phyloP scores from a whole-genome alignment of 495 filamentous ascomycete species.

The Copromyces sp. region DNA sequence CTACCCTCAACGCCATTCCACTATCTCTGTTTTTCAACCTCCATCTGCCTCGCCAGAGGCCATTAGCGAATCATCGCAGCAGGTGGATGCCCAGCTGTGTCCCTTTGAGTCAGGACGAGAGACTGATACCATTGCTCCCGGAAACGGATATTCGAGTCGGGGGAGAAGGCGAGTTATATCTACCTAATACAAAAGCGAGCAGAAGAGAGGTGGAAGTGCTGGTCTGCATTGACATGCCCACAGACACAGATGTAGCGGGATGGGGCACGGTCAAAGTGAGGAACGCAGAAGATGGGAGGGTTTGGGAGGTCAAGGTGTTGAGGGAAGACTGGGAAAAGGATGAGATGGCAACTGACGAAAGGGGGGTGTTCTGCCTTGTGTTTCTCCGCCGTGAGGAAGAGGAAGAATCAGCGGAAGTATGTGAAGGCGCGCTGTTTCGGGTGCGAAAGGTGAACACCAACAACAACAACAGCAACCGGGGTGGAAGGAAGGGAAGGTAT shows the following conservation, averaged over 20 bases:
- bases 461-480: neutral
- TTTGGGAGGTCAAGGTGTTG: neutral
- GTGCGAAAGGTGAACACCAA: neutral
- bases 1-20: conserved; percentile 14
- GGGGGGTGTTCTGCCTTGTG: neutral
- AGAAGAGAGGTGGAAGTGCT: conserved; percentile 10
- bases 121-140: neutral
- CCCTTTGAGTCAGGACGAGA: conserved; percentile 6
- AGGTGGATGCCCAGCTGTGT: conserved; percentile 13
- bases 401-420: accelerated
- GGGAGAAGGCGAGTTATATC: conserved; percentile 5
- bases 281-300: neutral
- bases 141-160: conserved; percentile 9
- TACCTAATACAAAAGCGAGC: conserved; percentile 16
- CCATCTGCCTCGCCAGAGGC: conserved; percentile 6
- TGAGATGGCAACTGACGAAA: neutral
- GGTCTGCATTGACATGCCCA: conserved; percentile 7
- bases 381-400: neutral
- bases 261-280: neutral
- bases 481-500: neutral
- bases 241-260: neutral
- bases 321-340: neutral
- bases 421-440: neutral
- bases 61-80: conserved; percentile 7
- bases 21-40: conserved; percentile 14